Conservation (phyloP, 2,329 filamentous ascomycete species). For the Ceratocystis variospora region DNA sequence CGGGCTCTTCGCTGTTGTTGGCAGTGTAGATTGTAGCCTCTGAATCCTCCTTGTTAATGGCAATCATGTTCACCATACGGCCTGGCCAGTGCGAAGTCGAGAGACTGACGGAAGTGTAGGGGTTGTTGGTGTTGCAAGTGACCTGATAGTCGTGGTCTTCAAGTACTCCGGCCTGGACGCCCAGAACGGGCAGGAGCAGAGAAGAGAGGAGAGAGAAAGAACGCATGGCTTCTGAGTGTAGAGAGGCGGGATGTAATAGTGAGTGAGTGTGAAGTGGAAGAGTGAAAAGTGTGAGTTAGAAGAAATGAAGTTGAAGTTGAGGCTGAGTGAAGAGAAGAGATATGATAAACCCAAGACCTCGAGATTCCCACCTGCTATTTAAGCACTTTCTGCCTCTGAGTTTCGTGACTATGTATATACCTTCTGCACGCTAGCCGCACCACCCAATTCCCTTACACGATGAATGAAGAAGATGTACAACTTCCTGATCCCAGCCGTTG, state of each 20-base stretch:
- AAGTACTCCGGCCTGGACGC: background rate
- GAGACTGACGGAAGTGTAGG: background rate
- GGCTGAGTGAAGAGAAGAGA: too few relatives aligned
- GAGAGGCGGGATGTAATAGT: background rate
- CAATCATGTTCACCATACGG: background rate
- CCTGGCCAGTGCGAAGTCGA: background rate
- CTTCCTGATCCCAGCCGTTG: background rate
- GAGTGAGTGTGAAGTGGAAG: too few relatives aligned
- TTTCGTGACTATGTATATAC: too few relatives aligned
- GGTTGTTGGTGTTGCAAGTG: background rate
- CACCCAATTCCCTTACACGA: background rate
- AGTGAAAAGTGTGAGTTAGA: background rate
- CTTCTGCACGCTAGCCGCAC: too few relatives aligned
- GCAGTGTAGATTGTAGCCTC: background rate
- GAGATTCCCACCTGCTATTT: too few relatives aligned
- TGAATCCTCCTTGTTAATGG: background rate
- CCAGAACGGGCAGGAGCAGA: background rate
- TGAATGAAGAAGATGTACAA: background rate
- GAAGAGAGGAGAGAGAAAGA: background rate
- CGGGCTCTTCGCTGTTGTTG: background rate
- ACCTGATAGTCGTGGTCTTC: background rate
- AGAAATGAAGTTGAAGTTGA: background rate
- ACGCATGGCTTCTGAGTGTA: background rate
- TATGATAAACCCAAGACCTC: too few relatives aligned
- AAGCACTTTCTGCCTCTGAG: too few relatives aligned